Conservation (phyloP, 768 basidiomycete species). For the Suillus sp. region DNA sequence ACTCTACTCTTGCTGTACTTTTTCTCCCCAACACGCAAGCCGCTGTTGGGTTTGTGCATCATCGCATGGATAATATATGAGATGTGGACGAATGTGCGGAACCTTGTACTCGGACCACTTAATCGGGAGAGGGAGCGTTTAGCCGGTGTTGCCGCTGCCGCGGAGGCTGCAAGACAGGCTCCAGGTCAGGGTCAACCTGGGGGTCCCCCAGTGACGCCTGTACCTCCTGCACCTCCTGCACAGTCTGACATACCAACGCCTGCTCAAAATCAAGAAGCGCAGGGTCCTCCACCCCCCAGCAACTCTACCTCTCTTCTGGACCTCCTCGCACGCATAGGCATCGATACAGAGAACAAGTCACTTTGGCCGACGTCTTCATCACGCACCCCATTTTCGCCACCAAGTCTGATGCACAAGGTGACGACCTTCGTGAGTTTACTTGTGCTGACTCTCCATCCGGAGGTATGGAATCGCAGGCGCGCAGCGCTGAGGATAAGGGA, state of each 20-base stretch:
- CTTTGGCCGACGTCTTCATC: conserved; percentile 38
- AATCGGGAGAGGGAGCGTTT: conserved; percentile 36
- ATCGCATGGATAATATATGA: conserved; percentile 75
- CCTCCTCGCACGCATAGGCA: conserved; percentile 56
- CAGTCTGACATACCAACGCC: conserved; percentile 20
- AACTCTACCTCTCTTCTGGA: conserved; percentile 45
- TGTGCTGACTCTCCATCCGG: conserved; percentile 67
- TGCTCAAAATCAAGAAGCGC: conserved; percentile 22
- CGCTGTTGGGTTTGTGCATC: conserved; percentile 66
- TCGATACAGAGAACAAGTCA: conserved; percentile 55
- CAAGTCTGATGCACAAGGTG: conserved; percentile 50
- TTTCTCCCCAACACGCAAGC: conserved; percentile 73
- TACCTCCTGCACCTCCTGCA: conserved; percentile 19
- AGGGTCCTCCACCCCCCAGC: conserved; percentile 33
- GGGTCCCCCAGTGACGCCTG: conserved; percentile 28
- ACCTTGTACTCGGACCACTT: conserved; percentile 40
- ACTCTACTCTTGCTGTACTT: conserved; percentile 73
- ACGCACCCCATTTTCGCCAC: conserved; percentile 36
- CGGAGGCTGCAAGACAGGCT: conserved; percentile 21
- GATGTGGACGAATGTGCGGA: conserved; percentile 69
- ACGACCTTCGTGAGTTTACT: conserved; percentile 58
- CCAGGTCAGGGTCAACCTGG: conserved; percentile 22
- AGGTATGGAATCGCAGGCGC: conserved; percentile 71
- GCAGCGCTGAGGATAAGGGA: conserved; percentile 60
- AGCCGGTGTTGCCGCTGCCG: conserved; percentile 26